Conservation (phyloP, 129 eudicot genomes). For the Flaveria linearis region DNA sequence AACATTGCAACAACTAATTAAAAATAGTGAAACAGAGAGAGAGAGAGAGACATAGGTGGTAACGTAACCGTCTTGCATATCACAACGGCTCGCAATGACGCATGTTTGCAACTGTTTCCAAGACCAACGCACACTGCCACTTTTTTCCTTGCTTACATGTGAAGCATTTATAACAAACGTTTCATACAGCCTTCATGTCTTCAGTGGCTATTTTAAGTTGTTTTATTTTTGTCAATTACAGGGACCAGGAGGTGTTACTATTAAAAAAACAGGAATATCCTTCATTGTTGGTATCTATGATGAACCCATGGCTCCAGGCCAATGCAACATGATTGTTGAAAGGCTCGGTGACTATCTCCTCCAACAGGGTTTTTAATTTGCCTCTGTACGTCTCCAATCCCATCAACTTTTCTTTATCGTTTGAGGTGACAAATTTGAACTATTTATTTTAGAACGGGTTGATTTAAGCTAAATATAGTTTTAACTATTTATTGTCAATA, state of each 20-base stretch:
- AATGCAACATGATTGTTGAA: constrained; percentile 94
- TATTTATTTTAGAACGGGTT: background rate
- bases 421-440: constrained; percentile 1
- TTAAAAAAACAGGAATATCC: constrained; percentile 73
- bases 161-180: background rate
- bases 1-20: no score
- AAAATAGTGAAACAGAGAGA: no score
- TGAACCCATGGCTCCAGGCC: constrained; percentile 95
- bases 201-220: background rate
- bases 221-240: constrained; percentile 30
- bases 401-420: background rate
- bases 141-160: background rate
- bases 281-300: constrained; percentile 78
- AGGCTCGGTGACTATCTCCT: constrained; percentile 88
- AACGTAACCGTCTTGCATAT: no score
- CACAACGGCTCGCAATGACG: background rate
- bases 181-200: background rate
- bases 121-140: background rate
- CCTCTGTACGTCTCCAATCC: constrained; percentile 37
- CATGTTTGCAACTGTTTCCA: background rate
- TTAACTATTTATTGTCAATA: background rate
- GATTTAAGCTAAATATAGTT: background rate
- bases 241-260: constrained; percentile 83
- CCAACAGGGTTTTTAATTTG: constrained; percentile 70
- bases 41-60: no score